Evolutionary conservation across 805 yeast genomes (phyloP).

Genomic region (Babjeviella inositovora): DNA sequence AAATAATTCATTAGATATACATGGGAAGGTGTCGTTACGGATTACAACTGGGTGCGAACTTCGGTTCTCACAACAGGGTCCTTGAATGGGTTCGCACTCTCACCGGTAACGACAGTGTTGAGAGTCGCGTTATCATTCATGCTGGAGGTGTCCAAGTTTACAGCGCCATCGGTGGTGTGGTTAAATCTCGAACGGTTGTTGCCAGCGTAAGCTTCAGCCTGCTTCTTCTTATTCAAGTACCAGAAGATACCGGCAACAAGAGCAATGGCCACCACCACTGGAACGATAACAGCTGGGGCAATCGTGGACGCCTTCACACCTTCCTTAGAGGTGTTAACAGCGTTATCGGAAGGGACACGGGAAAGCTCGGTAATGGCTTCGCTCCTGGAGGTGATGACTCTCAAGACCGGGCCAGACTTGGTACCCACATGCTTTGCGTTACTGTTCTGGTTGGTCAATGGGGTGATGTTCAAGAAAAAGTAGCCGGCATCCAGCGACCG

Average conservation of each 20-base stretch:
- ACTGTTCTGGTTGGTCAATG: conserved; percentile 14
- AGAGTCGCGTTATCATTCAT: too few relatives aligned
- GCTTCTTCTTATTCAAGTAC: conserved; percentile 11
- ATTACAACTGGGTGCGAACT: too few relatives aligned
- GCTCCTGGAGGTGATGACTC: conserved; percentile 12
- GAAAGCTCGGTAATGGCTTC: conserved; percentile 13
- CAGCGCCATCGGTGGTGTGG: too few relatives aligned
- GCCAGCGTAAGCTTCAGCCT: conserved; percentile 7
- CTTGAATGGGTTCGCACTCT: too few relatives aligned
- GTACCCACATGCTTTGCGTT: conserved; percentile 19
- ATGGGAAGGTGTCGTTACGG: too few relatives aligned
- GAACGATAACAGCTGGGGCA: conserved; percentile 25
- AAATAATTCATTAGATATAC: too few relatives aligned
- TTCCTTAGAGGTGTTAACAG: conserved; percentile 5
- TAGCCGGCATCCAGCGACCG: conserved; percentile 11
- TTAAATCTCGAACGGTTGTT: too few relatives aligned
- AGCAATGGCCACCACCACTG: conserved; percentile 14
- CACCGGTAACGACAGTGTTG: too few relatives aligned
- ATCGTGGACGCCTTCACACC: too few relatives aligned
- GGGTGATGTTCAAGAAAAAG: conserved; percentile 19
- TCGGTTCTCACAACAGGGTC: too few relatives aligned
- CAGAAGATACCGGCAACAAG: conserved; percentile 12
- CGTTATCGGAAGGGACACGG: conserved; percentile 23
- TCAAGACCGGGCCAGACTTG: conserved; percentile 18
- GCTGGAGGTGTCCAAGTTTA: too few relatives aligned